Base-by-base conservation (phyloP, 495 filamentous ascomycete species). In the Thermochaetoides thermophila region DNA sequence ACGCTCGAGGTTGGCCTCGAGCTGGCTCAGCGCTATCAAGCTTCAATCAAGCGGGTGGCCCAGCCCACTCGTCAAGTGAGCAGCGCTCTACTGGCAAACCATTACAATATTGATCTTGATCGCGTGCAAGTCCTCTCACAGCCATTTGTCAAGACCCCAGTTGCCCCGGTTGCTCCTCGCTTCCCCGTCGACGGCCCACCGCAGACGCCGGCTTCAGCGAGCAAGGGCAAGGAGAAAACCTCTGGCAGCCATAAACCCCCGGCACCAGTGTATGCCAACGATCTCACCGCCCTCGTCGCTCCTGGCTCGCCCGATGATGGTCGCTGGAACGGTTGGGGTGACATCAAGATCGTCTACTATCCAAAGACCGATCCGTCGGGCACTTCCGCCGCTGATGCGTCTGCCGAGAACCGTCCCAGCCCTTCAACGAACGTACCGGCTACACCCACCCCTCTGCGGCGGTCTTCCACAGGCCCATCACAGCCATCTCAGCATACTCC, bases 31-130 rank as follows among this genome's bases (percentile, higher is more conserved):
- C 69, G 91, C 33, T 99, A 95, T 43, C 76, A 93, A 54, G 84
- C 84, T 4, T 81, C 81, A 2, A 73, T 84, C 27, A 77, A 83
- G 55, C 74, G 84, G 38, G 57, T 71, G 34, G 53, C 55, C 8
- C 65, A 66, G 26, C 50, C 71, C 16, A 64, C 66, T 17, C 58
- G 69, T 27, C 65, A 74, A 36, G 59, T 81, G n/a, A 81, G 78
- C 54, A 68, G 71, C 27, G 69, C 73, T 31, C 57, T 95, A 28
- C 58, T 97, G 25, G 70, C 74, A 24, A 81, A 78, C 29, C 87
- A 96, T 52, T 97, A 94, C 64, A 86, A 85, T 45, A 86, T 97
- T 55, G 81, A 92, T 46, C 66, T 96, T 18, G 85, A 95, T 24
- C 77, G 81, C 38, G 67, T 99, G 32, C 75, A 81, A 27, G 79